A percentile compares a stretch with the other conserved stretches of the same genome.
Evolutionary conservation across 2,329 filamentous ascomycete species (phyloP).

Genomic region (Alternaria ventricosa): DNA sequence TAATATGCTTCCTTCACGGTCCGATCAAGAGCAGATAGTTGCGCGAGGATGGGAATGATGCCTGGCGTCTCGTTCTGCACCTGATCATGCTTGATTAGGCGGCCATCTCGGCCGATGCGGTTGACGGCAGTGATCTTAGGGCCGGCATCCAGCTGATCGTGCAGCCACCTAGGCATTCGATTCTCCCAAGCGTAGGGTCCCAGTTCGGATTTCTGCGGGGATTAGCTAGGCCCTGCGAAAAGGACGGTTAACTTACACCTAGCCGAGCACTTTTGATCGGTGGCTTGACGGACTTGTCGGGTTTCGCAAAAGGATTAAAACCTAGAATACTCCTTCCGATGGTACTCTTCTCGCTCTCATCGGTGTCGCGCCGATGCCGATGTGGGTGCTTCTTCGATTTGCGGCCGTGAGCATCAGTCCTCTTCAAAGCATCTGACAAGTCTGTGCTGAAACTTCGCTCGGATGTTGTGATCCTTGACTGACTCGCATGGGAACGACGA

Average conservation of each 20-base stretch:
- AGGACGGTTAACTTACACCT: constrained; percentile 36
- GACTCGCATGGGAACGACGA: constrained; percentile 12
- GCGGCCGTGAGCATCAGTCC: constrained; percentile 23
- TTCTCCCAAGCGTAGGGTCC: constrained; percentile 58
- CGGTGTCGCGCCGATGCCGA: constrained; percentile 34
- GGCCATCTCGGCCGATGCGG: constrained; percentile 52
- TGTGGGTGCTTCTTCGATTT: constrained; percentile 31
- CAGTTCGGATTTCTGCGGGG: constrained; percentile 50
- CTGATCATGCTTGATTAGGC: constrained; percentile 49
- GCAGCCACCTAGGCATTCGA: constrained; percentile 53
- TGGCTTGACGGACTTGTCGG: constrained; percentile 35
- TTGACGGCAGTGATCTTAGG: constrained; percentile 50
- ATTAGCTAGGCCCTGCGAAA: constrained; percentile 15
- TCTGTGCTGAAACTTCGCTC: constrained; percentile 29
- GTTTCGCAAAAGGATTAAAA: constrained; percentile 42
- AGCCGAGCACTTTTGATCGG: constrained; percentile 41
- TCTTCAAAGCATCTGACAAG: constrained; percentile 23
- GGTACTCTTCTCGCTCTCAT: constrained; percentile 44
- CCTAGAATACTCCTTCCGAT: constrained; percentile 43
- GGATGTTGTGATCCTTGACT: constrained; percentile 31
- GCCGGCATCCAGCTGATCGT: constrained; percentile 50
- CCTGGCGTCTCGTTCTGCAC: constrained; percentile 55
- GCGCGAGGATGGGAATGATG: constrained; percentile 54
- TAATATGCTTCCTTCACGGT: constrained; percentile 75
- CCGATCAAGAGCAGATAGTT: constrained; percentile 64